Percentiles rank a stretch among this genome's conserved stretches.
phyloP scores from a whole-genome alignment of 1,139 yeast genomes.

The Scheffersomyces stambukii region DNA sequence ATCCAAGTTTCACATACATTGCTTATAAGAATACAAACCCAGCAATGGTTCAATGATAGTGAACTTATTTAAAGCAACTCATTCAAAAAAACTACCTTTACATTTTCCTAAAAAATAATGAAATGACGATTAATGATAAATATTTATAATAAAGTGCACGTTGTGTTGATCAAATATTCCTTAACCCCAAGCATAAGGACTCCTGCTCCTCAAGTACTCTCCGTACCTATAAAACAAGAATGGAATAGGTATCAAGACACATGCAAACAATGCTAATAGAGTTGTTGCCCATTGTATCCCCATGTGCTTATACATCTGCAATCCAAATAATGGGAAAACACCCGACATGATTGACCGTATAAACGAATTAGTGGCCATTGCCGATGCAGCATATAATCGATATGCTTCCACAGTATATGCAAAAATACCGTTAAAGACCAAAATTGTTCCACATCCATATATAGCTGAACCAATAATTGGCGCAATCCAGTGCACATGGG shows the following conservation, averaged over 20 bases:
- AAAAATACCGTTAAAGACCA: conserved; percentile 38
- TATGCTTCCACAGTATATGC: conserved; percentile 40
- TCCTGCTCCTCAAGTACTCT: conserved; percentile 21
- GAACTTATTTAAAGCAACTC: too few species aligned
- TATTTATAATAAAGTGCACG: too few species aligned
- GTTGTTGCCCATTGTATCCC: conserved; percentile 42
- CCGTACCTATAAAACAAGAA: conserved; percentile 33
- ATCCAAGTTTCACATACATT: too few species aligned
- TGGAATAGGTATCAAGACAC: conserved; percentile 34
- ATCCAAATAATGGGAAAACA: conserved; percentile 36
- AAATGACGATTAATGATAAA: too few species aligned
- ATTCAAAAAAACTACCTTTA: too few species aligned
- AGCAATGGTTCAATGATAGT: too few species aligned
- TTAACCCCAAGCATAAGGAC: conserved; percentile 21
- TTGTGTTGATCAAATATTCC: conserved; percentile 4
- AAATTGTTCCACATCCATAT: conserved; percentile 34
- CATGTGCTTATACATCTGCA: conserved; percentile 30
- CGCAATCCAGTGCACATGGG: conserved; percentile 36
- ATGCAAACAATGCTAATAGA: conserved; percentile 30
- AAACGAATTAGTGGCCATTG: conserved; percentile 39
- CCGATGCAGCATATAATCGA: conserved; percentile 37
- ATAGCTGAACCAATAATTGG: conserved; percentile 36
- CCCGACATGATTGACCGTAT: conserved; percentile 36
- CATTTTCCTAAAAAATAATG: too few species aligned
- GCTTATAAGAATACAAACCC: too few species aligned